Base-by-base conservation (phyloP, 306 rosid species). In the Vigna mungo region DNA sequence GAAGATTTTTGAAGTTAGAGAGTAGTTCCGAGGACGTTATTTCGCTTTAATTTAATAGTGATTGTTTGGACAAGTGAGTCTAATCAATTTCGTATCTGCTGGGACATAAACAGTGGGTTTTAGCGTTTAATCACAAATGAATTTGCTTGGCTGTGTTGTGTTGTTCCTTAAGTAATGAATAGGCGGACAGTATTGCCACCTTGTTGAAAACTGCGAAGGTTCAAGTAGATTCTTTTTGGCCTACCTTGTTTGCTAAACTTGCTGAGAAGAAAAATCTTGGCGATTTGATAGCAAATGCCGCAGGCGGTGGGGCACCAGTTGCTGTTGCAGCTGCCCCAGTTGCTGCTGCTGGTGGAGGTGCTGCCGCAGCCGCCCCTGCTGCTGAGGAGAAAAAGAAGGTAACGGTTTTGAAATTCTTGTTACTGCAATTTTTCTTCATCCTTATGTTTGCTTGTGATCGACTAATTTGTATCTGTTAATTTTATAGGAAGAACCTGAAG, bases 341-440 rank as follows among this genome's bases (percentile, higher is more conserved):
- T n/a, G 86, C 92, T 0, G 86, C 80, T 0, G 80, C 79, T 0
- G 92, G 71, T 0, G 92, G 76, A 3, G 86, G 17, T 11, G 92
- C 65, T 0, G 90, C 89, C 0, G 88, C 88, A 0, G 88, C 93
- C 3, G 87, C 97, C 71, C 86, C 98, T 9, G 75, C 88, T 18
- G 84, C 86, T 0, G 96, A 86, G 53, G 93, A 92, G 86, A 85
- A 94, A 82, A 93, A 93, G 89, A 88, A 89, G 94, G 96, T 93
- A 86, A 2, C 2, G 32, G 9, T 1, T 8, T 17, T 47, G 14
- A 2, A 39, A 66, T 1, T 2, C 0, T 23, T 7, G 7, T 25
- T 18, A 0, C 27, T 53, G 0, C 21, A 6, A 52, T 7, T 30
- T 1, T 20, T 68, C 13, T 66, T 23, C 43, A 46, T 16, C 2